Evolutionary conservation across 2,329 filamentous ascomycete species (phyloP), one percentile per base, ranked within the genome.

Genomic region (Scedosporium apiospermum): DNA sequence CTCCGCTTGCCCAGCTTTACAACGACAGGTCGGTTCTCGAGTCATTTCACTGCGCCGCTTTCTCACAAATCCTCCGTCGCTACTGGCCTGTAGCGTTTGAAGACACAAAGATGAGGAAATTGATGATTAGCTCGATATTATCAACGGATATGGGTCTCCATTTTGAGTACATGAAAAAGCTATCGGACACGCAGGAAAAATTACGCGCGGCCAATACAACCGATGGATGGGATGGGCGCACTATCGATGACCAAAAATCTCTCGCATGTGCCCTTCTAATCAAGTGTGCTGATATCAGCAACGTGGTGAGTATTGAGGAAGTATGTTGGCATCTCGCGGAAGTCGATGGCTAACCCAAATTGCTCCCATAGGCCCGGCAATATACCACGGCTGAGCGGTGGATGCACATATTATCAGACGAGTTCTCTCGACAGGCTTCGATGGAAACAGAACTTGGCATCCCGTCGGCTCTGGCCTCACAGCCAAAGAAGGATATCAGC

Each of bases 241-340:
- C 88, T 67, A 72, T 88, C 10, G 88, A 95, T 65, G 88, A 93
- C 67, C 84, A 92, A 67, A 89, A 88, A 67, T 86, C 90, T 9
- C 76, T 98, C 57, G 80, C 89, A n/a, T 98, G 95, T 75, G 92
- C 92, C 14, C 78, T 99, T 63, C 78, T 99, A 64, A 97, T 99
- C 76, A 99, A 99, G 74, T 98, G 95, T 72, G 95, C 95, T 46
- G 95, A 99, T 74, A 98, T 99, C 71, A 97, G 93, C 77, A 99
- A 99, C 72, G 95, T 98, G 73, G 90, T 93, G 82, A 74, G 90
- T 88, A 42, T 38, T 10, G 1, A 14, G 30, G 2, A 12, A 18
- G 23, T n/a, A 41, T 23, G 26, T 9, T 12, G 10, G 6, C 30
- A 58, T 14, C 60, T 62, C 38, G 14, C 51, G 26, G 7, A 21